Conservation (phyloP, 305 asterid genomes). For the Fraxinus floribunda region DNA sequence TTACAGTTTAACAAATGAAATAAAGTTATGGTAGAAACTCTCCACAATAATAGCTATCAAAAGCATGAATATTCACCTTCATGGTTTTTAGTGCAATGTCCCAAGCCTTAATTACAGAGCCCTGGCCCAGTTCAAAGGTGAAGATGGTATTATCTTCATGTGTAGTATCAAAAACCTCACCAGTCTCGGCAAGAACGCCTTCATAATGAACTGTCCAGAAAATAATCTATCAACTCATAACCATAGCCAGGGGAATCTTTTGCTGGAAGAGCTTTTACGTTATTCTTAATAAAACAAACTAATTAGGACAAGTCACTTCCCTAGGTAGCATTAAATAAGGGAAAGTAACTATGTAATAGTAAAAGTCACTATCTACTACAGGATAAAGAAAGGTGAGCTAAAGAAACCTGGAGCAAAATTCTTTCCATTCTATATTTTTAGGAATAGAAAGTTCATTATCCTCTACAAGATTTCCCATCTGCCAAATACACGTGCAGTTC, state of each 20-base stretch:
- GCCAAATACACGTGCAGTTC: background rate
- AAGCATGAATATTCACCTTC: constrained; percentile 51
- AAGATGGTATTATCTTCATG: constrained; percentile 87
- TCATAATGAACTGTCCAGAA: constrained; percentile 77
- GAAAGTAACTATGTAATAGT: background rate
- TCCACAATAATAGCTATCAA: background rate
- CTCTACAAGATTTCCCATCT: background rate
- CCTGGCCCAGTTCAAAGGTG: constrained; percentile 78
- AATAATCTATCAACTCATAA: background rate
- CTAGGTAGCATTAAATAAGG: background rate
- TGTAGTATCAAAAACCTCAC: constrained; percentile 89
- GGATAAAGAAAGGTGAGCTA: background rate
- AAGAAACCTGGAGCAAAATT: background rate
- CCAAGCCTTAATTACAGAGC: constrained; percentile 94
- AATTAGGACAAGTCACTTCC: background rate
- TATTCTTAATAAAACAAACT: background rate
- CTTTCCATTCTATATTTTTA: background rate
- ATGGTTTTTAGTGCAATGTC: constrained; percentile 84
- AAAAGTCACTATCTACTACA: background rate
- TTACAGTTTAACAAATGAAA: background rate
- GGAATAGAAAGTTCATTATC: background rate
- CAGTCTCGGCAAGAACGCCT: constrained; percentile 85
- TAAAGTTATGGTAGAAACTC: background rate
- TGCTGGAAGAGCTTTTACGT: background rate
- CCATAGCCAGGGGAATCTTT: background rate